Conservation (phyloP, 768 basidiomycete genomes). For the Ramaria rubella region DNA sequence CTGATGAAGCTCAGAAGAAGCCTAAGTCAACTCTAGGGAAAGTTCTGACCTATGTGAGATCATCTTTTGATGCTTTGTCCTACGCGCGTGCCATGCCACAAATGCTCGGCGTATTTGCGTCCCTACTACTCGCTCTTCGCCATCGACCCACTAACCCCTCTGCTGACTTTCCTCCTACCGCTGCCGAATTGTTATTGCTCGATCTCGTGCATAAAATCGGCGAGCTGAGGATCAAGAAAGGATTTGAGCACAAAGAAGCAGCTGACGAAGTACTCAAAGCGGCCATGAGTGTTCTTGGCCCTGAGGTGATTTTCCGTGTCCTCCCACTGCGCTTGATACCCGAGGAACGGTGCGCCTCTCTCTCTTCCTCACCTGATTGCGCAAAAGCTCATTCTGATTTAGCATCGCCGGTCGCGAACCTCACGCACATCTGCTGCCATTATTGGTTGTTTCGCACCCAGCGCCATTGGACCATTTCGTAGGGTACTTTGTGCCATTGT, state of each 20-base stretch:
- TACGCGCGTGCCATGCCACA: conserved; percentile 76
- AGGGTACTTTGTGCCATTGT: conserved; percentile 86
- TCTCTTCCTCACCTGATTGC: background rate
- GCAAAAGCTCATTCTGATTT: conserved; percentile 6
- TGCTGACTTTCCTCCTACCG: conserved; percentile 37
- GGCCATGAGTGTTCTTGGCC: conserved; percentile 82
- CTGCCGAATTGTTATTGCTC: conserved; percentile 64
- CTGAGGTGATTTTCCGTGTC: conserved; percentile 61
- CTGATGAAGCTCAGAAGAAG: conserved; percentile 24
- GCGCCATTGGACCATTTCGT: conserved; percentile 83
- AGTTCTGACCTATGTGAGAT: conserved; percentile 56
- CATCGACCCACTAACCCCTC: conserved; percentile 36
- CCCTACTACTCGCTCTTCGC: conserved; percentile 58
- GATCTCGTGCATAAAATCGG: conserved; percentile 66
- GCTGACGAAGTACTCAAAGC: conserved; percentile 73
- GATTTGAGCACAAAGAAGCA: conserved; percentile 85
- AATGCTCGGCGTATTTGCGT: conserved; percentile 63
- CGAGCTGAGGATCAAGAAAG: conserved; percentile 67
- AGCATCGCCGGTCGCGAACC: conserved; percentile 75
- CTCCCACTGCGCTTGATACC: conserved; percentile 87
- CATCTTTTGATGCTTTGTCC: conserved; percentile 64
- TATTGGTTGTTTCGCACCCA: conserved; percentile 73
- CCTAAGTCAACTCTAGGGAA: conserved; percentile 51
- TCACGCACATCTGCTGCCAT: conserved; percentile 85
- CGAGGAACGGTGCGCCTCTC: conserved; percentile 54